A percentile compares a stretch with the other conserved stretches of the same genome.
Evolutionary conservation across 106 monocot species (phyloP).

Genomic region (Allium sativum): DNA sequence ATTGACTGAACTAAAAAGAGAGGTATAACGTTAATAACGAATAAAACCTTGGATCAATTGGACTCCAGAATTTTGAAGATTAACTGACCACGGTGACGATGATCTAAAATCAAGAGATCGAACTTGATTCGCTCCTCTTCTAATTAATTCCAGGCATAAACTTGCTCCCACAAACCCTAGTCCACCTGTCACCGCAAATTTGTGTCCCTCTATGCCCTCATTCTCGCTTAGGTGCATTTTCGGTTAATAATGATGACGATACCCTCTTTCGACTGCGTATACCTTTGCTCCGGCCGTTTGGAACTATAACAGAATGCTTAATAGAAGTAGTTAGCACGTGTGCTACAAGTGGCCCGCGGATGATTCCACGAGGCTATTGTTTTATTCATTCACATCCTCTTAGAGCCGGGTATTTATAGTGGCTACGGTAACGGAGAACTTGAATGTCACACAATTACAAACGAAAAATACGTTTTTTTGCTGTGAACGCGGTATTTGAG

Average conservation of each 20-base stretch:
- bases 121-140: constrained; percentile 78
- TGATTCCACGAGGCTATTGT: too few species aligned
- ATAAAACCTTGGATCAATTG: constrained; percentile 51
- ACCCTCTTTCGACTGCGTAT: not conserved
- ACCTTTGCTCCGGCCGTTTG: too few species aligned
- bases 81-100: constrained; percentile 57
- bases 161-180: constrained; percentile 83
- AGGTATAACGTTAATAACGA: not conserved
- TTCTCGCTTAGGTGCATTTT: constrained; percentile 90
- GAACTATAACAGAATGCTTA: too few species aligned
- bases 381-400: too few species aligned
- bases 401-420: too few species aligned
- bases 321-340: too few species aligned
- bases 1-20: too few species aligned
- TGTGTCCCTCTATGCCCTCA: constrained; percentile 73
- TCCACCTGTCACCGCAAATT: constrained; percentile 83
- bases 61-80: constrained; percentile 48
- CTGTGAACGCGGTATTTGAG: too few species aligned
- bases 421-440: too few species aligned
- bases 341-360: too few species aligned
- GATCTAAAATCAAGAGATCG: constrained; percentile 66
- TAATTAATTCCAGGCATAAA: constrained; percentile 74
- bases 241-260: not conserved
- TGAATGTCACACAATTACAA: too few species aligned
- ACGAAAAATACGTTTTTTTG: too few species aligned